Percentiles rank a stretch among this genome's conserved stretches.
Conservation (phyloP, 2,329 filamentous ascomycete species). For the Hypoxylon rubiginosum region DNA sequence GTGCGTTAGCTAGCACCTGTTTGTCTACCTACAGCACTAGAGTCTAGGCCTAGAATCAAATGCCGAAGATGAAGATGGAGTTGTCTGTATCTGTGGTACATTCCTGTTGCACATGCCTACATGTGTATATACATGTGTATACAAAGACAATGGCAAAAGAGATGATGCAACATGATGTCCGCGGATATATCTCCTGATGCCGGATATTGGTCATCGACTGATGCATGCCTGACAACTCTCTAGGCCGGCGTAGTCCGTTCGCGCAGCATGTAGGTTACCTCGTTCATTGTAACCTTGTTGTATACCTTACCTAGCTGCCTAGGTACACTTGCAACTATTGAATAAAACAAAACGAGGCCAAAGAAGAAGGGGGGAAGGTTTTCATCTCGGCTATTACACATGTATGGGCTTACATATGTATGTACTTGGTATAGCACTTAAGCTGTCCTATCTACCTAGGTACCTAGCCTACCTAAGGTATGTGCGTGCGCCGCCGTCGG, state of each 20-base stretch:
- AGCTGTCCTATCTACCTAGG: too few species aligned
- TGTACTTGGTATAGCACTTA: too few species aligned
- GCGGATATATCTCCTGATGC: background rate
- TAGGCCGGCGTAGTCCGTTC: background rate
- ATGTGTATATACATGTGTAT: background rate
- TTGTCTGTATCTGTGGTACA: background rate
- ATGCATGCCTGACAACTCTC: background rate
- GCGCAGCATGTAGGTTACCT: background rate
- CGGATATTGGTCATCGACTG: slow-evolving; percentile 1
- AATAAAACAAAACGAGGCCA: background rate
- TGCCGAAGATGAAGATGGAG: background rate
- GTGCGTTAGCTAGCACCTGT: background rate
- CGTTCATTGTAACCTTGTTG: background rate
- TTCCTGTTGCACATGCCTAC: too few species aligned
- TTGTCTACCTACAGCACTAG: background rate
- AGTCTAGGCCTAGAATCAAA: background rate
- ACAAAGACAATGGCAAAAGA: background rate
- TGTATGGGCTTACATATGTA: too few species aligned
- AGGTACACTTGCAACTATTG: background rate
- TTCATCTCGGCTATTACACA: background rate
- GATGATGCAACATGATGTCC: background rate
- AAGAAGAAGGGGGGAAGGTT: background rate
- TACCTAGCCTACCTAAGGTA: too few species aligned
- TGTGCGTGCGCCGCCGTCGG: too few species aligned
- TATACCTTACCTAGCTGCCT: background rate